These are phyloP conservation scores for Calonectria fujianensis DNA, from an alignment of 2,329 filamentous ascomycete genomes.

Conservation along the genomic window DNA sequence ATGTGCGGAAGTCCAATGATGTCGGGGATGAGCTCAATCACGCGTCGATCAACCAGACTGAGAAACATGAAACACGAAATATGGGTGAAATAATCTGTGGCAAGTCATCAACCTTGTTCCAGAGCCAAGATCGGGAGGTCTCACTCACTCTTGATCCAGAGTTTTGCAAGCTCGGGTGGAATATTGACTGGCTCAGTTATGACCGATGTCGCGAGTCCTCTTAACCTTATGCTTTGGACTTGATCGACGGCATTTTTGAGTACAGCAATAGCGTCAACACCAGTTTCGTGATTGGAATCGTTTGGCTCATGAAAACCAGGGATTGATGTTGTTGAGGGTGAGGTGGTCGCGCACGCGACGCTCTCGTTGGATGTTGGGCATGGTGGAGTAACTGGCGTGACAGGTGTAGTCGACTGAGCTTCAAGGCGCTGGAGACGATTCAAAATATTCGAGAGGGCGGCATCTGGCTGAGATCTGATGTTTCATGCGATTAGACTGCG, in stretches of 20 bases:
- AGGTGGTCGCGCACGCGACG: not conserved
- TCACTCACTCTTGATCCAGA: constrained; percentile 18
- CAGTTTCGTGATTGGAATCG: too few relatives aligned
- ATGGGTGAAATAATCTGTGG: not conserved
- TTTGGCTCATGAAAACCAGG: not conserved
- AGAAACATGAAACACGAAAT: constrained; percentile 13
- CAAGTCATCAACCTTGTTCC: not conserved
- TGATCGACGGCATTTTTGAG: constrained; percentile 23
- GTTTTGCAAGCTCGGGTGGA: constrained; percentile 4
- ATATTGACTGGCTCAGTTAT: constrained; percentile 1
- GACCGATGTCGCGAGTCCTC: not conserved
- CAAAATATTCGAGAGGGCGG: not conserved
- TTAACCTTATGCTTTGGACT: constrained; percentile 1
- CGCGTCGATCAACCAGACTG: constrained; percentile 1
- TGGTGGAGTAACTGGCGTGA: not conserved
- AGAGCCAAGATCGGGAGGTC: not conserved
- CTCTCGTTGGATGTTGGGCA: not conserved
- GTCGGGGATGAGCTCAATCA: constrained; percentile 8
- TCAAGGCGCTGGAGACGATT: constrained; percentile 21
- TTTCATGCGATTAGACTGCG: not conserved
- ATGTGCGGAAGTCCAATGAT: constrained; percentile 10
- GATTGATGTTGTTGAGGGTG: not conserved
- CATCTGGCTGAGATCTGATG: constrained; percentile 14
- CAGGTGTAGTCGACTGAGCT: not conserved
- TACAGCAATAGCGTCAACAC: not conserved